phyloP scores from a whole-genome alignment of 371 early-diverging fungal species.

The Syncephalis plumigaleata region DNA sequence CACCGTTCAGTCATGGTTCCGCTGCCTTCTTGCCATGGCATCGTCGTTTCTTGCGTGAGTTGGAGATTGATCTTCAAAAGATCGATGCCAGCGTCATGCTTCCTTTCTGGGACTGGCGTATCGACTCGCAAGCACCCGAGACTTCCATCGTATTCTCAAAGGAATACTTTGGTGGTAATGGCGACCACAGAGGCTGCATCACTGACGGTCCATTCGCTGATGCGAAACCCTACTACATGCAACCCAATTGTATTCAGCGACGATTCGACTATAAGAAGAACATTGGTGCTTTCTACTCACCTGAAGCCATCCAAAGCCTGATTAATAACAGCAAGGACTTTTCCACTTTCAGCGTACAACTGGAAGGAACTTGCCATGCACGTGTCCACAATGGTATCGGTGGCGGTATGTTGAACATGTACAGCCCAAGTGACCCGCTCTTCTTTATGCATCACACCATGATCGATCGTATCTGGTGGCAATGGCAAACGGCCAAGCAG shows the following conservation, averaged over 20 bases:
- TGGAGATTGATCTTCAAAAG: conserved; percentile 12
- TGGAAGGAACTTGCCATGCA: conserved; percentile 5
- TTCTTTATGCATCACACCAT: conserved; percentile 30
- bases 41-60: conserved; percentile 11
- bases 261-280: not conserved
- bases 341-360: not conserved
- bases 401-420: conserved; percentile 2
- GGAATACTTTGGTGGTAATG: conserved; percentile 3
- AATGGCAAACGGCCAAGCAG: conserved; percentile 13
- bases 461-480: conserved; percentile 25
- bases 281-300: not conserved
- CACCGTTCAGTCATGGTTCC: not conserved
- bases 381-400: conserved; percentile 3
- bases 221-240: not conserved
- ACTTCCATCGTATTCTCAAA: not conserved
- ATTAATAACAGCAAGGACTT: not conserved
- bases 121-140: conserved; percentile 2
- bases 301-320: not conserved
- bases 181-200: conserved; percentile 1
- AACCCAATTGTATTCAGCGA: conserved; percentile 2
- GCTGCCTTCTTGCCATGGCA: conserved; percentile 19
- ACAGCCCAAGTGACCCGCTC: conserved; percentile 8
- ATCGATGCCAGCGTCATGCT: conserved; percentile 6
- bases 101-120: conserved; percentile 10
- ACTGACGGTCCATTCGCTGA: conserved; percentile 1